Percentiles rank a stretch among this genome's conserved stretches.
Evolutionary conservation across 2,329 filamentous ascomycete genomes (phyloP).

Genomic region (Trichoderma sp.): DNA sequence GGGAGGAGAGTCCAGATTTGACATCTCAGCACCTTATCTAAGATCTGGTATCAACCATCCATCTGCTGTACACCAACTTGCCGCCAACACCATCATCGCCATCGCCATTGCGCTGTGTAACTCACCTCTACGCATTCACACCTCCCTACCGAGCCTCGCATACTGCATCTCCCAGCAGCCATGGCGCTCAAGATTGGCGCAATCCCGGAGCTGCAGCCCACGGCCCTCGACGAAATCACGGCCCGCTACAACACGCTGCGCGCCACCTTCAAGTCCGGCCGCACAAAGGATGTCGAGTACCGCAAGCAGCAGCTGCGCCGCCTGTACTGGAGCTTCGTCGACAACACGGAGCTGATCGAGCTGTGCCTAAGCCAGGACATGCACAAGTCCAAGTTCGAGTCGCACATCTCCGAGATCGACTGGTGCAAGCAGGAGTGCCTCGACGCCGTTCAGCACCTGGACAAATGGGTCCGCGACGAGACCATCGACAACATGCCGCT

Average conservation of each 20-base stretch:
- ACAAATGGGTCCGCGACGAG: slow-evolving; percentile 83
- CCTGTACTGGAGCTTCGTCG: slow-evolving; percentile 89
- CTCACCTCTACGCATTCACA: background rate
- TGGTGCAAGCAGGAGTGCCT: slow-evolving; percentile 82
- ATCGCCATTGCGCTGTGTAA: background rate
- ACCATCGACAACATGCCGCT: slow-evolving; percentile 68
- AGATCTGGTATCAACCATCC: background rate
- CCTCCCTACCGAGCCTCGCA: background rate
- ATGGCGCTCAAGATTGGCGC: slow-evolving; percentile 45
- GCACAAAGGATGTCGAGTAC: slow-evolving; percentile 81
- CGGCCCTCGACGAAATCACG: slow-evolving; percentile 67
- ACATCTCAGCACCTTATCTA: background rate
- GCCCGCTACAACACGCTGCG: slow-evolving; percentile 61
- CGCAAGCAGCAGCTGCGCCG: slow-evolving; percentile 84
- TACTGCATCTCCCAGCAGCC: background rate
- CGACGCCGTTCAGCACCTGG: slow-evolving; percentile 74
- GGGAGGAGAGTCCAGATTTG: background rate
- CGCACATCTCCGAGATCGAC: slow-evolving; percentile 71
- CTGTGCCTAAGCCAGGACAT: slow-evolving; percentile 79
- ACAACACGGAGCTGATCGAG: slow-evolving; percentile 71
- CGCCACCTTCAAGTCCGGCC: slow-evolving; percentile 72
- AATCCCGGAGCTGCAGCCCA: slow-evolving; percentile 58
- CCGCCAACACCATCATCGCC: background rate
- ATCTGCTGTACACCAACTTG: background rate
- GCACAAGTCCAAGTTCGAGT: slow-evolving; percentile 75